These are phyloP conservation scores for Pleurostoma richardsiae DNA, from an alignment of 2,329 filamentous ascomycete species.

Conservation along the genomic window DNA sequence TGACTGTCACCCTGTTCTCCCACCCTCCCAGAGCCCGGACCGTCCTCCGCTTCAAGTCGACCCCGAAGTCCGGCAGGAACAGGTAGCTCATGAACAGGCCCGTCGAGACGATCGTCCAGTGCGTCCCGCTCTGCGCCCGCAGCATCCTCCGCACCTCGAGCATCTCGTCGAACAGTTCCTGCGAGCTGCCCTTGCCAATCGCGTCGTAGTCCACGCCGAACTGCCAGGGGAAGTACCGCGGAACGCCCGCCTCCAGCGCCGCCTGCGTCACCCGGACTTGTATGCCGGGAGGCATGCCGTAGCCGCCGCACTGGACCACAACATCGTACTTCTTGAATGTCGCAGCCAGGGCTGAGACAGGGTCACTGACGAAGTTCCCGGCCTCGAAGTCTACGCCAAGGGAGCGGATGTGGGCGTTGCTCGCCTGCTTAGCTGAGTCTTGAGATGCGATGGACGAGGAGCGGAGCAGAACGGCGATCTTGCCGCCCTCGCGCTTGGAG, in stretches of 20 bases:
- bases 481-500: conserved; percentile 26
- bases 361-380: conserved; percentile 36
- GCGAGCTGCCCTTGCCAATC: conserved; percentile 52
- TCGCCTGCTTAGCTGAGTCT: conserved; percentile 27
- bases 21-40: conserved; percentile 55
- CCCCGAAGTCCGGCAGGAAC: conserved; percentile 57
- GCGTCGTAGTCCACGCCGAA: conserved; percentile 68
- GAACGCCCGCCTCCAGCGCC: conserved; percentile 41
- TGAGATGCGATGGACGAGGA: conserved; percentile 35
- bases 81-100: conserved; percentile 69
- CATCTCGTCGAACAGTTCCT: conserved; percentile 66
- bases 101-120: conserved; percentile 63
- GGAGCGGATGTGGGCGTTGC: conserved; percentile 24
- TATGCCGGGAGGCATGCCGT: conserved; percentile 47
- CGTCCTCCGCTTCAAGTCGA: conserved; percentile 36
- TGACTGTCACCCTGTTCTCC: conserved; percentile 59
- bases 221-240: conserved; percentile 65
- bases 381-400: conserved; percentile 34
- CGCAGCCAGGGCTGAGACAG: conserved; percentile 28
- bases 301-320: conserved; percentile 58
- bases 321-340: conserved; percentile 42
- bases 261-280: conserved; percentile 54
- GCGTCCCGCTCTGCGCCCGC: conserved; percentile 36
- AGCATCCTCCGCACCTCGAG: conserved; percentile 51
- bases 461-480: conserved; percentile 51